A percentile compares a stretch with the other conserved stretches of the same genome.
These are phyloP conservation scores for Pelargonium myrrhifolium DNA, from an alignment of 441 rosid species.

Conservation along the genomic window DNA sequence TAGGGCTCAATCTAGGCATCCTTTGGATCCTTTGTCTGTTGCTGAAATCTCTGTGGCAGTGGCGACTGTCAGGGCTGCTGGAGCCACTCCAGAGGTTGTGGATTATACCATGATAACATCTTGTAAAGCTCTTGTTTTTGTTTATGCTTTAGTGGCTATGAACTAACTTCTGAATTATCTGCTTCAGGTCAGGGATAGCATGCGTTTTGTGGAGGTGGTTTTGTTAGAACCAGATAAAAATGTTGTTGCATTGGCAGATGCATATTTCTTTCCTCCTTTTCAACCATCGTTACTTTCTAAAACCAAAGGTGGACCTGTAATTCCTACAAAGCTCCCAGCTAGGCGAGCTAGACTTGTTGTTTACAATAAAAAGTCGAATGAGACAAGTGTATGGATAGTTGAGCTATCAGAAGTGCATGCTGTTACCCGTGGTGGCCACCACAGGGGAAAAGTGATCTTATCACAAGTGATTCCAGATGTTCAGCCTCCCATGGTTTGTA, in stretches of 20 bases:
- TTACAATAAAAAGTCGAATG: slow-evolving; percentile 68
- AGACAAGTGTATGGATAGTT: slow-evolving; percentile 73
- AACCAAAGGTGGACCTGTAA: slow-evolving; percentile 66
- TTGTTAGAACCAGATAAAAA: slow-evolving; percentile 64
- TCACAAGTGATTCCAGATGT: slow-evolving; percentile 63
- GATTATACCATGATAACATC: slow-evolving; percentile 7
- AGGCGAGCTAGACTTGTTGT: slow-evolving; percentile 70
- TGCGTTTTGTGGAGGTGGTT: slow-evolving; percentile 76
- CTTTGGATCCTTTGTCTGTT: slow-evolving; percentile 74
- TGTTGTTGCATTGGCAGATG: slow-evolving; percentile 80
- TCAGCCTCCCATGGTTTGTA: slow-evolving; percentile 79
- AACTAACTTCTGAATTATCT: neutral
- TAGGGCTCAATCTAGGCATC: slow-evolving; percentile 72
- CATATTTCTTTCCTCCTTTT: slow-evolving; percentile 86
- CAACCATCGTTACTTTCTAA: slow-evolving; percentile 73
- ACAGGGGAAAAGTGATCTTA: slow-evolving; percentile 75
- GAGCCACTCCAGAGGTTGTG: slow-evolving; percentile 77
- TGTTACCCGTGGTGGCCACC: slow-evolving; percentile 79
- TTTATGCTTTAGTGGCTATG: neutral
- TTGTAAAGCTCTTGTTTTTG: neutral
- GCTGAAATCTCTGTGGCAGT: slow-evolving; percentile 83
- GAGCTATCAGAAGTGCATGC: slow-evolving; percentile 84
- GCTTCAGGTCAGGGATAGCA: slow-evolving; percentile 72
- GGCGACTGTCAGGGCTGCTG: slow-evolving; percentile 84
- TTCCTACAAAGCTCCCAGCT: slow-evolving; percentile 74